Percentiles rank a stretch among this genome's conserved stretches.
Conservation (phyloP, 2,329 filamentous ascomycete genomes). For the Fusarium proliferatum region DNA sequence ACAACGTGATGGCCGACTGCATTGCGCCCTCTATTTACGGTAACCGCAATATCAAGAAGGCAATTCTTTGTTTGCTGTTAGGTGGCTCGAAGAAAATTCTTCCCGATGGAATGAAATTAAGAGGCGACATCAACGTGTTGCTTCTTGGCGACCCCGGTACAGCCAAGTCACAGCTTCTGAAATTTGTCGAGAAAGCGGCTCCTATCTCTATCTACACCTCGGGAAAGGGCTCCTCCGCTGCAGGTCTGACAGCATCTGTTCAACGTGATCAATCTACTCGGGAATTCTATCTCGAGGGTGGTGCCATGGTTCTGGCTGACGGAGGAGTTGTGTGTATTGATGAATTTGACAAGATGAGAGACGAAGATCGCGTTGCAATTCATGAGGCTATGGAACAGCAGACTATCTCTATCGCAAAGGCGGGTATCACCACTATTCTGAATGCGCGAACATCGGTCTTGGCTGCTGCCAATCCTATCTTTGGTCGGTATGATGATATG, state of each 20-base stretch:
- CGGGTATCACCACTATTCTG: conserved; percentile 96
- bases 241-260: conserved; percentile 96
- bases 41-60: conserved; percentile 95
- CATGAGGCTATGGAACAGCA: conserved; percentile 99
- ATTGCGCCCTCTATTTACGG: conserved; percentile 98
- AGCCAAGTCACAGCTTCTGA: conserved; percentile 95
- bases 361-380: conserved; percentile 96
- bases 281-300: conserved; percentile 97
- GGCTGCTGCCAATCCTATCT: conserved; percentile 96
- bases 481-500: conserved; percentile 97
- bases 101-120: conserved; percentile 95
- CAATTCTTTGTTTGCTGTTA: conserved; percentile 91
- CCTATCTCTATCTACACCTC: conserved; percentile 99
- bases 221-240: conserved; percentile 96
- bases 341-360: conserved; percentile 99
- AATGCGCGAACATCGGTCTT: conserved; percentile 96
- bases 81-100: conserved; percentile 98
- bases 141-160: conserved; percentile 97
- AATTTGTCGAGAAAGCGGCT: conserved; percentile 96
- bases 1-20: conserved; percentile 87
- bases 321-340: conserved; percentile 98
- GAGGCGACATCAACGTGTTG: conserved; percentile 98
- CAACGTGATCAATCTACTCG: conserved; percentile 91
- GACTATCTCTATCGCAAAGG: conserved; percentile 98
- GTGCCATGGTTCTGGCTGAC: conserved; percentile 97